These are phyloP conservation scores for Calonectria naviculata DNA, from an alignment of 2,329 filamentous ascomycete genomes.

Conservation along the genomic window DNA sequence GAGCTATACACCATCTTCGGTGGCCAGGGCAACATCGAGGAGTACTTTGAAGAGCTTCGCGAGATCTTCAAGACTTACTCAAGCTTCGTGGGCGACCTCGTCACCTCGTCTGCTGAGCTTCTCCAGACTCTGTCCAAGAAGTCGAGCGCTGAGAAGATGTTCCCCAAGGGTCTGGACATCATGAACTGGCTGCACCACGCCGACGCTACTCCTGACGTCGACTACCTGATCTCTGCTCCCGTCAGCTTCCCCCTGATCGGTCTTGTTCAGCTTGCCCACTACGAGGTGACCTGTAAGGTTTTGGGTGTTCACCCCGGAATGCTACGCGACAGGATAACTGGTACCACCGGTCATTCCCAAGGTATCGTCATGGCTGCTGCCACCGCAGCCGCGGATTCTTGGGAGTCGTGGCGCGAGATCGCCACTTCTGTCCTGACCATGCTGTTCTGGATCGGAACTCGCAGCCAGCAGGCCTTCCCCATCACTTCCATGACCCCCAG, in stretches of 20 bases:
- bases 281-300: slow-evolving; percentile 92
- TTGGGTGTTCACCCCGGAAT: slow-evolving; percentile 91
- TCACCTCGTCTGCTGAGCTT: slow-evolving; percentile 84
- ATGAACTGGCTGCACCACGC: slow-evolving; percentile 92
- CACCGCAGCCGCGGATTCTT: slow-evolving; percentile 89
- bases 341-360: slow-evolving; percentile 96
- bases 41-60: slow-evolving; percentile 98
- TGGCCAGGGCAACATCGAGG: slow-evolving; percentile 98
- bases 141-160: slow-evolving; percentile 91
- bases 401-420: slow-evolving; percentile 90
- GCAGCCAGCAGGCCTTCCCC: slow-evolving; percentile 97
- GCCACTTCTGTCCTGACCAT: slow-evolving; percentile 86
- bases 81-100: slow-evolving; percentile 87
- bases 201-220: slow-evolving; percentile 90
- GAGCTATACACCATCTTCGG: slow-evolving; percentile 95
- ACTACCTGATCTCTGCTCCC: slow-evolving; percentile 94
- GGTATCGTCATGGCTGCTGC: slow-evolving; percentile 94
- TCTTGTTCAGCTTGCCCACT: slow-evolving; percentile 95
- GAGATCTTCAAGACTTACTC: slow-evolving; percentile 93
- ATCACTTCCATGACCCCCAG: slow-evolving; percentile 92
- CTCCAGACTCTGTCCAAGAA: slow-evolving; percentile 88
- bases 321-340: slow-evolving; percentile 84
- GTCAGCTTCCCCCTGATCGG: slow-evolving; percentile 98
- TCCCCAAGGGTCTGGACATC: slow-evolving; percentile 95
- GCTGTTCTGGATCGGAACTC: slow-evolving; percentile 98